Conservation (phyloP, 208 protist genomes). For the Porcisia hertigi region DNA sequence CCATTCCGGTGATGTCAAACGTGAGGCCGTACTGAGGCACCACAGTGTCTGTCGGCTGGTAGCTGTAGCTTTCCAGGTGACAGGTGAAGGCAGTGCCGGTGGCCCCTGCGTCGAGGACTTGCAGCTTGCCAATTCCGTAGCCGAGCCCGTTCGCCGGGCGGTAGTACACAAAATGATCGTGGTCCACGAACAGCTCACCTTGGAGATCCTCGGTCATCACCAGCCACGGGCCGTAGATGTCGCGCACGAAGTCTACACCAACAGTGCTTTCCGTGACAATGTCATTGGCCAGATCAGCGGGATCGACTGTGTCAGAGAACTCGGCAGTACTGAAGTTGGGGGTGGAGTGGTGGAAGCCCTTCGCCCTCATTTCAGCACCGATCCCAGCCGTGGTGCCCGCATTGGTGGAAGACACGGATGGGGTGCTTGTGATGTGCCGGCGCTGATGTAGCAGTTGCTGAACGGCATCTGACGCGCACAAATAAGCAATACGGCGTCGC, state of each 20-base stretch:
- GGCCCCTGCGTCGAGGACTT: constrained; percentile 39
- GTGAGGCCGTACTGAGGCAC: constrained; percentile 41
- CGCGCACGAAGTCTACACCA: constrained; percentile 52
- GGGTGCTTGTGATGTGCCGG: background rate
- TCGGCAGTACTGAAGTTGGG: constrained; percentile 72
- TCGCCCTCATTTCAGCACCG: constrained; percentile 33
- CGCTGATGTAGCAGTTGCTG: background rate
- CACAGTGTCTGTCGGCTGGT: constrained; percentile 50
- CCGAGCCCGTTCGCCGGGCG: constrained; percentile 85
- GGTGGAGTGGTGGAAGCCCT: constrained; percentile 66
- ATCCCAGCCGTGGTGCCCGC: constrained; percentile 3
- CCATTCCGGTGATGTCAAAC: constrained; percentile 65
- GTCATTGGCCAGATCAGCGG: constrained; percentile 40
- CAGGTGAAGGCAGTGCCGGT: constrained; percentile 69
- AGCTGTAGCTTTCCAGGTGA: constrained; percentile 78
- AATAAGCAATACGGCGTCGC: background rate
- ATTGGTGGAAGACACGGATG: background rate
- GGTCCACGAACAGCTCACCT: constrained; percentile 88
- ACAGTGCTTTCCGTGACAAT: constrained; percentile 62
- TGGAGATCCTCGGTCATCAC: constrained; percentile 87
- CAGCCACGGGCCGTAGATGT: constrained; percentile 88
- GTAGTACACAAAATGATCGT: constrained; percentile 82
- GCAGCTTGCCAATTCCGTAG: constrained; percentile 79
- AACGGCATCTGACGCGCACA: background rate
- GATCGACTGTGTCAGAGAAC: constrained; percentile 19